Evolutionary conservation across 169 alveolate species (phyloP), one percentile per base, ranked within the genome.

Genomic region (Besnoitia besnoiti): DNA sequence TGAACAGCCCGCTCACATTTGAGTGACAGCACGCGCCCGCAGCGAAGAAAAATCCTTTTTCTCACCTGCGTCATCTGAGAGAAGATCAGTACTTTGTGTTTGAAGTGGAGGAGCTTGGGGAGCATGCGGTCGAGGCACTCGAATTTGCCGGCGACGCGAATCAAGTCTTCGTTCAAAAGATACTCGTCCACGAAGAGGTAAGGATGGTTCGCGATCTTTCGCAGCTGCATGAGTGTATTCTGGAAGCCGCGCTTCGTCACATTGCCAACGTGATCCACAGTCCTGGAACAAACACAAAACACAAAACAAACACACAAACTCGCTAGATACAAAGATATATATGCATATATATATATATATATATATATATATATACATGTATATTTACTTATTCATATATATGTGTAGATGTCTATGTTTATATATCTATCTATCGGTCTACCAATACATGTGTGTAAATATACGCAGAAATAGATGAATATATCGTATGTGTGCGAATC

Each of bases 181-280:
- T 96, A 97, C 84, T 95, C 96, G 80, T 97, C 97, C 50, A 97
- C 95, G 92, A 98, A 98, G 44, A 97, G 96, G 95, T 97, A 98
- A 35, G 99, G 99, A 95, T 98, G 99, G 91, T 97, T 98, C 73
- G 98, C 98, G 40, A 97, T 97, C 94, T 98, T 98, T 91, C 99
- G 97, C 51, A 98, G 96, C 94, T 98, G 98, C 99, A 98, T 98
- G 91, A 98, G 97, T 21, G 98, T 95, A 94, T 98, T 98, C 21
- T 90, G 51, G 35, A 90, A 87, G 8, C 84, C 49, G n/a, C 80
- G 47, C 50, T 49, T 42, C 51, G 76, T 49, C 84, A 49, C 91
- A 12, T 80, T 14, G 35, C 89, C 89, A 7, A 30, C 80, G 14
- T 67, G 80, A 16, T 67, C 80, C 12, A 67, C 44, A 37, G 80